phyloP scores from a whole-genome alignment of 2,329 filamentous ascomycete species.

The Arachnopeziza araneosa region DNA sequence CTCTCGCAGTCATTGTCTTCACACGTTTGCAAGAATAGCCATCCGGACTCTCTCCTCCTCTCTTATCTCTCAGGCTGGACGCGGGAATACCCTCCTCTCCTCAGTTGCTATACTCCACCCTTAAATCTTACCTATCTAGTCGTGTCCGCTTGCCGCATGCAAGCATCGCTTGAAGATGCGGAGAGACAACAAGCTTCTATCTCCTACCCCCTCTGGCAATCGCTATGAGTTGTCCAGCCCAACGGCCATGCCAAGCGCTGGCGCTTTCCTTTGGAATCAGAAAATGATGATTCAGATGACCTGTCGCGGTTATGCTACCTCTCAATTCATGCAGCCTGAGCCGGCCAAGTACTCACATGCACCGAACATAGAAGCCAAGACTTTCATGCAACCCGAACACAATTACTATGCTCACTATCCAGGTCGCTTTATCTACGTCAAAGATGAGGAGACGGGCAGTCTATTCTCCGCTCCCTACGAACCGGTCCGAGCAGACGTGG shows the following conservation, averaged over 20 bases:
- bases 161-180: not conserved
- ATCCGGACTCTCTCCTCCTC: not conserved
- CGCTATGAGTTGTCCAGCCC: slow-evolving; percentile 51
- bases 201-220: slow-evolving; percentile 40
- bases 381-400: slow-evolving; percentile 57
- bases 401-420: slow-evolving; percentile 55
- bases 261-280: slow-evolving; percentile 54
- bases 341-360: slow-evolving; percentile 55
- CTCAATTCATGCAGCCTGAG: slow-evolving; percentile 57
- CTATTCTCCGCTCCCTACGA: slow-evolving; percentile 52
- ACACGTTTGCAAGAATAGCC: not conserved
- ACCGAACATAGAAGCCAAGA: slow-evolving; percentile 51
- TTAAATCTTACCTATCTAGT: not conserved
- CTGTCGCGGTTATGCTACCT: slow-evolving; percentile 52
- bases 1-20: not conserved
- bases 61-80: not conserved
- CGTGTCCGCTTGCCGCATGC: not conserved
- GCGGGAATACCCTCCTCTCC: not conserved
- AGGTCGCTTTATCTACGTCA: slow-evolving; percentile 53
- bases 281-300: slow-evolving; percentile 57
- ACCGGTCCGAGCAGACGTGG: slow-evolving; percentile 43
- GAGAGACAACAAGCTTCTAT: not conserved
- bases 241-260: slow-evolving; percentile 51
- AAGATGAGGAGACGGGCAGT: slow-evolving; percentile 45
- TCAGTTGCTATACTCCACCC: not conserved